A percentile compares a stretch with the other conserved stretches of the same genome.
phyloP scores from a whole-genome alignment of 352 stramenopile species.

The Phytophthora pisi region DNA sequence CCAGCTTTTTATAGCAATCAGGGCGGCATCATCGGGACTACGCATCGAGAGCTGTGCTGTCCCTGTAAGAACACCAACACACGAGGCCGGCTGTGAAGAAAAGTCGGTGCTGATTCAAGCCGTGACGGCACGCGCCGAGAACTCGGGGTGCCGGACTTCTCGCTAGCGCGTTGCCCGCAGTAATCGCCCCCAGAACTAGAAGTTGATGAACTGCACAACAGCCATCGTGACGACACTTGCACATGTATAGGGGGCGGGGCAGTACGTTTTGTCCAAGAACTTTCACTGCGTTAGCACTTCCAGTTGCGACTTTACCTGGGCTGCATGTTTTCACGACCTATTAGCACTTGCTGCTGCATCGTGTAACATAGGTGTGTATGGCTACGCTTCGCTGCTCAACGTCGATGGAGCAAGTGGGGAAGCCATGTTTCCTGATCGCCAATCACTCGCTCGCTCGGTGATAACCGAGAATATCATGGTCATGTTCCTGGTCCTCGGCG shows the following conservation, averaged over 20 bases:
- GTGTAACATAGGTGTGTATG: too few species aligned
- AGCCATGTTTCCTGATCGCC: neutral
- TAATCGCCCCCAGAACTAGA: neutral
- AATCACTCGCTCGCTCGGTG: neutral
- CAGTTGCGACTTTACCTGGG: too few species aligned
- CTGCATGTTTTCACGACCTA: too few species aligned
- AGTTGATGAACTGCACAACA: neutral
- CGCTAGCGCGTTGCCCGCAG: neutral
- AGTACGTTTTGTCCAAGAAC: neutral
- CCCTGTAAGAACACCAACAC: too few species aligned
- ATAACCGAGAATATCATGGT: neutral
- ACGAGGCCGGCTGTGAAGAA: neutral
- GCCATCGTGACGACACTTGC: neutral
- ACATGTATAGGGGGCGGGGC: neutral
- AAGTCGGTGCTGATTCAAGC: neutral
- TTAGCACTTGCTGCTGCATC: too few species aligned
- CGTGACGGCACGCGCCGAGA: neutral
- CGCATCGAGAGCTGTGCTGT: too few species aligned
- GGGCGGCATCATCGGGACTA: too few species aligned
- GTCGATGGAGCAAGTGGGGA: neutral
- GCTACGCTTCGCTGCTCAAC: slow-evolving; percentile 1
- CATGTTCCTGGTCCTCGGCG: too few species aligned
- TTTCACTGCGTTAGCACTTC: too few species aligned
- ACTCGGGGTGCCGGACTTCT: neutral
- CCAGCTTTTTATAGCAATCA: too few species aligned